A percentile compares a stretch with the other conserved stretches of the same genome.
These are phyloP conservation scores for Vitis rupestris DNA, from an alignment of 164 flowering plant genomes.

Conservation along the genomic window DNA sequence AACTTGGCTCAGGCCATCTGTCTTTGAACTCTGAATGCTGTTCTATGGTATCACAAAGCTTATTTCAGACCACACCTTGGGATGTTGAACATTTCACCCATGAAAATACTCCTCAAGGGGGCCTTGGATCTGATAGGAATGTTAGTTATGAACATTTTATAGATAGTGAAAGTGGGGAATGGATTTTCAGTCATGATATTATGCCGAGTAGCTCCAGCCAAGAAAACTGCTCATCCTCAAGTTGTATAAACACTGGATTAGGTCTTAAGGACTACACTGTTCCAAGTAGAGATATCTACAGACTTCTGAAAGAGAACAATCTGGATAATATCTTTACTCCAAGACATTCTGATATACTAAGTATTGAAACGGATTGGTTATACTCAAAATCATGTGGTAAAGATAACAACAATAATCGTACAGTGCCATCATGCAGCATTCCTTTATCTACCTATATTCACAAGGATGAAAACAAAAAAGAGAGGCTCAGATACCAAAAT, in stretches of 20 bases:
- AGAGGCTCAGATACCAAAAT: constrained; percentile 14
- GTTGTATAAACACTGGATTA: constrained; percentile 12
- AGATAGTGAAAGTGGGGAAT: constrained; percentile 21
- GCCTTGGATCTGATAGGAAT: constrained; percentile 14
- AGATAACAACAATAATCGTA: constrained; percentile 1
- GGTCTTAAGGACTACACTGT: constrained; percentile 16
- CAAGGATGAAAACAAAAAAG: constrained; percentile 7
- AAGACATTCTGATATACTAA: constrained; percentile 14
- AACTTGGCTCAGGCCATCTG: constrained; percentile 14
- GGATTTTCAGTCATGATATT: constrained; percentile 18
- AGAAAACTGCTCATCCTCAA: constrained; percentile 21
- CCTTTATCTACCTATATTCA: constrained; percentile 10
- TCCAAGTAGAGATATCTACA: constrained; percentile 15
- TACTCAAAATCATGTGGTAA: constrained; percentile 12
- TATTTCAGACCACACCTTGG: constrained; percentile 13
- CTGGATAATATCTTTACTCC: constrained; percentile 16
- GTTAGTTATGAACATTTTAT: constrained; percentile 13
- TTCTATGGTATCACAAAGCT: constrained; percentile 19
- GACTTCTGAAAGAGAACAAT: constrained; percentile 9
- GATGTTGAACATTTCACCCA: constrained; percentile 16
- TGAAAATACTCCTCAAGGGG: constrained; percentile 21
- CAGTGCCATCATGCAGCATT: constrained; percentile 4
- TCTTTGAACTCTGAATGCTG: constrained; percentile 22
- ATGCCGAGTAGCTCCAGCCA: constrained; percentile 16
- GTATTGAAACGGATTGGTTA: constrained; percentile 27